Conservation (phyloP, 2,329 filamentous ascomycete genomes). For the Fusarium verrucosum region DNA sequence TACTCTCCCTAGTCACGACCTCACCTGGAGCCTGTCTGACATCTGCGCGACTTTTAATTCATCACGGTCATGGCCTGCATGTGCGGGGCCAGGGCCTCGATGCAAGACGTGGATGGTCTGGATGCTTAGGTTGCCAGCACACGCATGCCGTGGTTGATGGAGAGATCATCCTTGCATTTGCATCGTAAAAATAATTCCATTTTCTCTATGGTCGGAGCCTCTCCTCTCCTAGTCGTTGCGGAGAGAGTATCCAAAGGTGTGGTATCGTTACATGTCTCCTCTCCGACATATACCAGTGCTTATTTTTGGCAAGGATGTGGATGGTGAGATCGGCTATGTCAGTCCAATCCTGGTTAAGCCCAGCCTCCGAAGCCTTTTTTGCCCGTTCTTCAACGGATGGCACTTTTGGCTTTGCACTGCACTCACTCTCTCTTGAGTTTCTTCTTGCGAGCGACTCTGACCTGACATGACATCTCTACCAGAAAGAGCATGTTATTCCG, state of each 20-base stretch:
- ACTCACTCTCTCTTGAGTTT: not conserved
- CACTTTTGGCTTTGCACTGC: slow-evolving; percentile 26
- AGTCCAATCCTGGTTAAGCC: slow-evolving; percentile 16
- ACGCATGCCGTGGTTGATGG: slow-evolving; percentile 33
- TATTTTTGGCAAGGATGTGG: slow-evolving; percentile 35
- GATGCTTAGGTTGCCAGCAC: slow-evolving; percentile 29
- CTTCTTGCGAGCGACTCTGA: slow-evolving; percentile 11
- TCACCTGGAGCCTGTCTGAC: slow-evolving; percentile 17
- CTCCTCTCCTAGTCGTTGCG: slow-evolving; percentile 15
- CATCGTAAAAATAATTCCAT: slow-evolving; percentile 16
- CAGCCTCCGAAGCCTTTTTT: slow-evolving; percentile 23
- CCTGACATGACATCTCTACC: slow-evolving; percentile 20
- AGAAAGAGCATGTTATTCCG: slow-evolving; percentile 8
- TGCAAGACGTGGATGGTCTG: slow-evolving; percentile 14
- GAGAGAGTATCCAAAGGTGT: slow-evolving; percentile 36
- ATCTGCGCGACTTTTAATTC: slow-evolving; percentile 40
- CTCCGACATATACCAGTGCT: slow-evolving; percentile 27
- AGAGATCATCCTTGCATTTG: slow-evolving; percentile 30
- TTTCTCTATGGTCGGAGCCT: slow-evolving; percentile 1
- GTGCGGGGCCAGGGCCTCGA: slow-evolving; percentile 28
- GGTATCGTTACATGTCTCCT: slow-evolving; percentile 25
- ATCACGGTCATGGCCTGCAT: slow-evolving; percentile 10
- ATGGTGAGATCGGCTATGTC: slow-evolving; percentile 34
- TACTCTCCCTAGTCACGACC: slow-evolving; percentile 1
- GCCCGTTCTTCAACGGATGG: slow-evolving; percentile 13